Evolutionary conservation across 2,329 filamentous ascomycete species (phyloP).

Genomic region (Fusarium sp.): DNA sequence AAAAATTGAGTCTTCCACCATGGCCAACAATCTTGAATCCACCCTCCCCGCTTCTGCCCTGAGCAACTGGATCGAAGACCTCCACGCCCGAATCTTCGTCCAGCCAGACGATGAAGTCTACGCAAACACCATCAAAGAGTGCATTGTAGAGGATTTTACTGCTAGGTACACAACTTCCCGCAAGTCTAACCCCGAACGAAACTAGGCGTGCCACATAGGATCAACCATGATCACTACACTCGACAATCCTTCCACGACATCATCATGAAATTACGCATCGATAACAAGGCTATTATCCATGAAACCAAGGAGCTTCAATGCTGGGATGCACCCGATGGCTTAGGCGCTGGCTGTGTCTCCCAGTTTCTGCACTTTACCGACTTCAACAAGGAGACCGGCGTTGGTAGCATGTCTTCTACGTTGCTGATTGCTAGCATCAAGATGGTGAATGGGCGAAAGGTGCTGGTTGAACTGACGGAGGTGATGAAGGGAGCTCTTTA

Average conservation of each 20-base stretch:
- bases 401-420: neutral
- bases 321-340: neutral
- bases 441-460: fast-evolving
- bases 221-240: neutral
- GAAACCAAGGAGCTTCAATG: neutral
- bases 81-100: neutral
- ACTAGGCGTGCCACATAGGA: fast-evolving
- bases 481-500: neutral
- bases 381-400: neutral
- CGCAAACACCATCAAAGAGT: fast-evolving
- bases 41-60: neutral
- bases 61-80: neutral
- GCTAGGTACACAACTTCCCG: neutral
- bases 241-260: neutral
- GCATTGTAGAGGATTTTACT: neutral
- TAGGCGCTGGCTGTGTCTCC: neutral
- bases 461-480: neutral
- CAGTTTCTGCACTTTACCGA: neutral
- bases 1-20: too few relatives aligned
- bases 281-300: neutral
- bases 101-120: neutral
- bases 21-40: fast-evolving
- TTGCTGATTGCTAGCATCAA: neutral
- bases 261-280: neutral
- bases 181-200: neutral